Evolutionary conservation across 805 yeast genomes (phyloP).

Genomic region (Komagataella mondaviorum): DNA sequence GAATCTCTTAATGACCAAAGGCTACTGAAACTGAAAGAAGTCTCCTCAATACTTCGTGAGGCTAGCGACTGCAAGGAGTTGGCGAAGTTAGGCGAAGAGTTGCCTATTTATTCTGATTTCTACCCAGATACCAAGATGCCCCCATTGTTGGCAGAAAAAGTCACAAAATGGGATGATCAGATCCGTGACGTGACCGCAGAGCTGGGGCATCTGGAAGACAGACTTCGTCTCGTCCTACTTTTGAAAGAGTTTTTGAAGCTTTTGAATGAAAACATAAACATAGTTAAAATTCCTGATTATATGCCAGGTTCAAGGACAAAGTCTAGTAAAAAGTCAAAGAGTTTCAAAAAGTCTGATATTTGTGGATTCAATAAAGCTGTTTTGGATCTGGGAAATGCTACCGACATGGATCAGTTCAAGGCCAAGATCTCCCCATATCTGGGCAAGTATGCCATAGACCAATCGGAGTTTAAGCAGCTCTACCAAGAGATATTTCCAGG

Average conservation of each 20-base stretch:
- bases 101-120: constrained; percentile 27
- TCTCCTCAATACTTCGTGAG: constrained; percentile 7
- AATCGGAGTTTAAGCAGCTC: constrained; percentile 5
- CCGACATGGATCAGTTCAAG: neutral
- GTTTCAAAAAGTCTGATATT: constrained; percentile 19
- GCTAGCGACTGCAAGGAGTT: constrained; percentile 10
- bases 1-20: constrained; percentile 3
- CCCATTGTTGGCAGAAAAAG: neutral
- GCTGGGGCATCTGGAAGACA: neutral
- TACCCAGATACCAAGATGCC: neutral
- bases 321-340: neutral
- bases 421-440: neutral
- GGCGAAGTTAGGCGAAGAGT: constrained; percentile 17
- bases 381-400: constrained; percentile 2
- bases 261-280: constrained; percentile 11
- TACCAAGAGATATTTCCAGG: constrained; percentile 2
- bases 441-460: constrained; percentile 1
- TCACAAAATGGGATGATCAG: neutral
- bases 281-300: neutral
- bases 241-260: constrained; percentile 9
- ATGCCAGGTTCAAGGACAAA: neutral
- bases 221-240: constrained; percentile 2
- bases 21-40: constrained; percentile 5
- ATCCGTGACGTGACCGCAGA: constrained; percentile 2
- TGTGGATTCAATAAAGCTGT: constrained; percentile 33